Conservation (phyloP, 148 eudicot genomes). For the Rhododendron molle region DNA sequence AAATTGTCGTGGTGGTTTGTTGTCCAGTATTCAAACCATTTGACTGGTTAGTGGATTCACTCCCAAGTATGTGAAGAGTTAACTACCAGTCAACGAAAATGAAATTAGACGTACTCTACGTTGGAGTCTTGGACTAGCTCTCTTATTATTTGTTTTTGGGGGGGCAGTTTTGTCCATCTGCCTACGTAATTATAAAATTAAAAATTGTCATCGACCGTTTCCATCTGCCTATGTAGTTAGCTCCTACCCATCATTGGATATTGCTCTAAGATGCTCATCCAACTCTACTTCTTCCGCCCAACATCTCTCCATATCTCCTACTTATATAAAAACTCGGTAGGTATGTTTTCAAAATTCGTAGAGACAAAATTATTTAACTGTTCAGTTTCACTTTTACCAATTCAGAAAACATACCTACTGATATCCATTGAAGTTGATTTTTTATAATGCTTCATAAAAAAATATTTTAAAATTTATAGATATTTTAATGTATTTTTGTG, state of each 20-base stretch:
- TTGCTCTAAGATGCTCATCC: too few relatives aligned
- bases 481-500: too few relatives aligned
- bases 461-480: too few relatives aligned
- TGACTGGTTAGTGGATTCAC: conserved; percentile 9
- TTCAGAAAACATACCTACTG: too few relatives aligned
- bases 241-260: too few relatives aligned
- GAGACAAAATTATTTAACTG: too few relatives aligned
- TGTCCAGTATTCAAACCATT: neutral
- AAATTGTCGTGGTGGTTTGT: neutral
- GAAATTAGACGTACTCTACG: neutral
- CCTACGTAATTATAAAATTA: neutral
- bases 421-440: too few relatives aligned
- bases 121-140: neutral
- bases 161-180: neutral
- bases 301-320: neutral
- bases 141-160: neutral
- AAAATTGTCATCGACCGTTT: neutral
- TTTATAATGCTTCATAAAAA: too few relatives aligned
- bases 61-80: neutral
- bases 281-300: neutral
- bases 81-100: conserved; percentile 17
- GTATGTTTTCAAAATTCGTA: too few relatives aligned
- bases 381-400: too few relatives aligned
- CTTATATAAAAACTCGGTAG: too few relatives aligned
- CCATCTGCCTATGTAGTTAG: too few relatives aligned